Conservation (phyloP, 2,329 filamentous ascomycete species). For the Phialophora verrucosa region DNA sequence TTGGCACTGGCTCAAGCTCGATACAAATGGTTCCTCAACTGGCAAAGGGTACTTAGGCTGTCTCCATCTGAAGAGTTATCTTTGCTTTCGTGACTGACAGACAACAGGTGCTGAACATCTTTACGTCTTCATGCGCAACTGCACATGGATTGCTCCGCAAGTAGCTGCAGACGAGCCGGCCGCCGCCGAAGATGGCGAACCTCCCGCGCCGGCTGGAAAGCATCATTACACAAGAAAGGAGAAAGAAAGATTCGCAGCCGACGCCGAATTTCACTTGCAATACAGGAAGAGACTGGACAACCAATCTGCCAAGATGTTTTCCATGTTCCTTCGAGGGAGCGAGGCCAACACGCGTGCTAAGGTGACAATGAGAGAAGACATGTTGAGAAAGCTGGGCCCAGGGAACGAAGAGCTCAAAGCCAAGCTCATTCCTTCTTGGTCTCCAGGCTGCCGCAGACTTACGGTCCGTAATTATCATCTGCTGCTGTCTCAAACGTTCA, state of each 20-base stretch:
- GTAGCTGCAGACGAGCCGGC: conserved; percentile 18
- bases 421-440: conserved; percentile 39
- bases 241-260: conserved; percentile 26
- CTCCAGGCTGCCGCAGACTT: conserved; percentile 53
- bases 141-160: conserved; percentile 42
- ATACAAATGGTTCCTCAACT: conserved; percentile 45
- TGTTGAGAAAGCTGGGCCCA: conserved; percentile 50
- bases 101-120: conserved; percentile 39
- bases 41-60: conserved; percentile 29
- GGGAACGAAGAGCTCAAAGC: conserved; percentile 51
- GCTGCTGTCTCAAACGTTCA: neutral
- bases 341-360: conserved; percentile 48
- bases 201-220: conserved; percentile 30
- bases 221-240: conserved; percentile 30
- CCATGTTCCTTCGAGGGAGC: conserved; percentile 45
- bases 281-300: conserved; percentile 23
- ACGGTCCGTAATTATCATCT: conserved; percentile 41
- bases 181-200: conserved; percentile 30
- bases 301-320: conserved; percentile 16
- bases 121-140: conserved; percentile 42
- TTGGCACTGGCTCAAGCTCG: conserved; percentile 25
- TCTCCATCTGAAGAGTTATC: neutral
- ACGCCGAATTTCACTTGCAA: conserved; percentile 29
- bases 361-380: conserved; percentile 50
- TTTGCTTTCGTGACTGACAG: neutral